Percentiles rank a stretch among this genome's conserved stretches.
These are phyloP conservation scores for Clitopilus passeckerianus DNA, from an alignment of 768 basidiomycete genomes.

Conservation along the genomic window DNA sequence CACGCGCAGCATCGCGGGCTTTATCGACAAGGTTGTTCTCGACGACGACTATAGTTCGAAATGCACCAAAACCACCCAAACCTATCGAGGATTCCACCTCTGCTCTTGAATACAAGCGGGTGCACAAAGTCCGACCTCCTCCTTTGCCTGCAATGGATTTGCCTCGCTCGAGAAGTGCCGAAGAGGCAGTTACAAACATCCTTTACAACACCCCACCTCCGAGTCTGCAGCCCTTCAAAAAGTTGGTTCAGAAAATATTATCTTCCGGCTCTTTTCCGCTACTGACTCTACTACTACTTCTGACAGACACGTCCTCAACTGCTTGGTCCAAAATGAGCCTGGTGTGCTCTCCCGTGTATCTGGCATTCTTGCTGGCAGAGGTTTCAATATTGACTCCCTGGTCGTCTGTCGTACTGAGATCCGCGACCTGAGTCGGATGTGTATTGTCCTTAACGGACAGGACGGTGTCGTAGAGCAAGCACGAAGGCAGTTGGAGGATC, in stretches of 20 bases:
- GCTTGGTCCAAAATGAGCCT: slow-evolving; percentile 98
- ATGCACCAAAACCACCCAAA: slow-evolving; percentile 64
- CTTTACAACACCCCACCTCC: slow-evolving; percentile 95
- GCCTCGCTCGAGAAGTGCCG: slow-evolving; percentile 80
- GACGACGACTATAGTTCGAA: slow-evolving; percentile 24
- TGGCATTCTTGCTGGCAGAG: slow-evolving; percentile 93
- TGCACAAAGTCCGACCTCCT: slow-evolving; percentile 69
- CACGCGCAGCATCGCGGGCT: slow-evolving; percentile 21
- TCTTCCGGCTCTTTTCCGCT: background rate
- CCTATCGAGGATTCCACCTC: slow-evolving; percentile 92
- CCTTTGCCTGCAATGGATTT: slow-evolving; percentile 82
- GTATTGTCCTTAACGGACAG: slow-evolving; percentile 93
- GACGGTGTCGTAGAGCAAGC: slow-evolving; percentile 98
- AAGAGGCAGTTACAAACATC: slow-evolving; percentile 97
- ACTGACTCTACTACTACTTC: background rate
- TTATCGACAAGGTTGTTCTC: slow-evolving; percentile 31
- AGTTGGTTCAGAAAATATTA: slow-evolving; percentile 39
- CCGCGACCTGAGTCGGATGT: slow-evolving; percentile 95
- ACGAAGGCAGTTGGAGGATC: slow-evolving; percentile 90
- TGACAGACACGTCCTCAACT: slow-evolving; percentile 88
- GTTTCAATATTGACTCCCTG: slow-evolving; percentile 98
- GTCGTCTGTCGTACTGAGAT: slow-evolving; percentile 99
- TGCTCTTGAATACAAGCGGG: slow-evolving; percentile 86
- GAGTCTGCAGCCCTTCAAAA: slow-evolving; percentile 88
- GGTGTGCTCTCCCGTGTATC: slow-evolving; percentile 98